Percentiles rank a stretch among this genome's conserved stretches.
Evolutionary conservation across 768 basidiomycete genomes (phyloP).

Genomic region (Aureoboletus auriporus): DNA sequence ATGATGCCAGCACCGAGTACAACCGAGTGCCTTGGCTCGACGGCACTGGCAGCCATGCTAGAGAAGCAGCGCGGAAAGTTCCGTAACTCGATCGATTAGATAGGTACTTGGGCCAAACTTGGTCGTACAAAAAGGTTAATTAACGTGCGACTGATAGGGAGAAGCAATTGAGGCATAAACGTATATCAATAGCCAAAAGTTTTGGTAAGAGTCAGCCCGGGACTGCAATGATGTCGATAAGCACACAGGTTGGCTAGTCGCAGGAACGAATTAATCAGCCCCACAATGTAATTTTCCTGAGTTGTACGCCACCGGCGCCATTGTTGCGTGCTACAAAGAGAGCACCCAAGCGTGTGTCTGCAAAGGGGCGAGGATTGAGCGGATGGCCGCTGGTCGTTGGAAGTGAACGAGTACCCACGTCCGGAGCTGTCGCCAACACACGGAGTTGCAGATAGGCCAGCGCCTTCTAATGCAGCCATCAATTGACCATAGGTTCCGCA

Average conservation of each 20-base stretch:
- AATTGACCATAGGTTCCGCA: conserved; percentile 43
- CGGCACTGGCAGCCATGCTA: conserved; percentile 12
- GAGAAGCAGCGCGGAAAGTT: neutral
- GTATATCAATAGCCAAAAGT: too few relatives aligned
- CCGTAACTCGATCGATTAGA: neutral
- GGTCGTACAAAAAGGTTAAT: neutral
- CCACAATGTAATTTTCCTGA: conserved; percentile 40
- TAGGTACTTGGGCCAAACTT: neutral
- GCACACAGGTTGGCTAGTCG: neutral
- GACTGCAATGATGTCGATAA: neutral
- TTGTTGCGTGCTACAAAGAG: conserved; percentile 35
- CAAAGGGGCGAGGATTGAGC: neutral
- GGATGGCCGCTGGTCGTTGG: neutral
- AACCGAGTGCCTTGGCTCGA: conserved; percentile 19
- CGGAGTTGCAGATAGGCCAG: conserved; percentile 32
- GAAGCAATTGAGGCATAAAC: neutral
- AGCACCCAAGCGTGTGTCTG: conserved; percentile 39
- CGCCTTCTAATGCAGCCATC: conserved; percentile 34
- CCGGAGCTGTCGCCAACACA: conserved; percentile 28
- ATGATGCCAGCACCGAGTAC: conserved; percentile 39
- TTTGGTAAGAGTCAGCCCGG: too few relatives aligned
- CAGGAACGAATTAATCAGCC: conserved; percentile 21
- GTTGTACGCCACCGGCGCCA: conserved; percentile 30
- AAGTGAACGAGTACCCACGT: conserved; percentile 21
- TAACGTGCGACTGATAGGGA: neutral